Percentiles rank a stretch among this genome's conserved stretches.
phyloP scores from a whole-genome alignment of 2,329 filamentous ascomycete species.

The Biscogniauxia mediterranea region DNA sequence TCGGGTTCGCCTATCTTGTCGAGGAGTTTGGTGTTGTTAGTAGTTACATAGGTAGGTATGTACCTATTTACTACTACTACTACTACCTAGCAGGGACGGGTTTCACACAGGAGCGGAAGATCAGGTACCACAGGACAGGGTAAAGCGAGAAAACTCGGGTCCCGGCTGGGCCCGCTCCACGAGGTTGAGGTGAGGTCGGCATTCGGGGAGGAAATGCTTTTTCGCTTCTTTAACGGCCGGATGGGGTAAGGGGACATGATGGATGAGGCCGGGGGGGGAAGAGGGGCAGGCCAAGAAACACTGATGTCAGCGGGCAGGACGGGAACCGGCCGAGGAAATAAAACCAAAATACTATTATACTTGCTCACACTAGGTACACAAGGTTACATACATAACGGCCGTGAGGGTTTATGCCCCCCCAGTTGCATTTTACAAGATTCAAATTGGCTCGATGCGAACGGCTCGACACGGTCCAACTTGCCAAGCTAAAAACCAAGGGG shows the following conservation, averaged over 20 bases:
- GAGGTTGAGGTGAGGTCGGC: neutral
- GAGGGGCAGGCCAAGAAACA: neutral
- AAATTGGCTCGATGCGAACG: neutral
- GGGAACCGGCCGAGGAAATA: too few relatives aligned
- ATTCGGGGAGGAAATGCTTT: neutral
- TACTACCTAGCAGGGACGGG: neutral
- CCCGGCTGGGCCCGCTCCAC: neutral
- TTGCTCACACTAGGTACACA: too few relatives aligned
- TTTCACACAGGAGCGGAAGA: neutral
- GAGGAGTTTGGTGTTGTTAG: neutral
- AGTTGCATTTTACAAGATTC: neutral
- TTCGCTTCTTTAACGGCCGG: neutral
- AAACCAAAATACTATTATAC: too few relatives aligned
- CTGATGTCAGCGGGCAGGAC: neutral
- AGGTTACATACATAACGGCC: too few relatives aligned
- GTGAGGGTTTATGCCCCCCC: too few relatives aligned
- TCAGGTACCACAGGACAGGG: neutral
- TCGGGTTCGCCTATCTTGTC: neutral
- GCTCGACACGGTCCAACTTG: neutral
- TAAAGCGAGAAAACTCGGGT: neutral
- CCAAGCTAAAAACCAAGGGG: neutral
- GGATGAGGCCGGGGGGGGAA: too few relatives aligned
- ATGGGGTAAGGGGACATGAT: neutral
- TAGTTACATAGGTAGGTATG: too few relatives aligned
- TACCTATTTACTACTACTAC: too few relatives aligned